Evolutionary conservation across 139 green algal species (phyloP), one percentile per base, ranked within the genome.

Genomic region (Auxenochlorella pyrenoidosa): DNA sequence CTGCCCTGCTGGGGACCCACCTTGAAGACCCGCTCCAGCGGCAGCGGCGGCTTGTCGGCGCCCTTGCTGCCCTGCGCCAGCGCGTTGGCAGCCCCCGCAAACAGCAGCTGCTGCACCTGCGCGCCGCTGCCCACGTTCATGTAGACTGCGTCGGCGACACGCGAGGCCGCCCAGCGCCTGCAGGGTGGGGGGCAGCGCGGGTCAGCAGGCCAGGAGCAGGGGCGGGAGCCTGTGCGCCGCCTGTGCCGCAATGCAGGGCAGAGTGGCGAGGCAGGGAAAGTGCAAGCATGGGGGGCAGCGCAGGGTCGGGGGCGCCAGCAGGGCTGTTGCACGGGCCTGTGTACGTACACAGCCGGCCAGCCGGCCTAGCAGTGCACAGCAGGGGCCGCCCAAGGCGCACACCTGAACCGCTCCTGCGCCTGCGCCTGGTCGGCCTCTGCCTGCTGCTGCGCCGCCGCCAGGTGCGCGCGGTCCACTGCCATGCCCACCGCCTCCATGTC

Each of bases 401-500:
- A 85, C 68, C 93, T 86, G 93, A 99, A 99, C 40, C 86, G 84
- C 13, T 88, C 59, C 66, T 91, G 83, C 2, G 95, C 94, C 24
- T 90, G 83, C 77, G 88, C 71, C 82, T 93, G 88, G 83, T 98
- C 94, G 5, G 73, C 60, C 65, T 92, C 60, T 0, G 95, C 95
- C 51, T 87, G 85, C 73, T 84, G 59, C 87, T 95, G 51, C 41
- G 90, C 94, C 60, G 84, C 83, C 24, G 54, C 63, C 58, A 96
- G 86, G 83, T 96, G 93, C 36, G 79, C 38, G 36, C 91, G 82
- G 88, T 95, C 86, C 32, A 95, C 91, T 34, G 90, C 82, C 80
- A 98, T 89, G 72, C 95, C 94, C 41, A 87, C 87, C n/a, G 86
- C 75, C 92, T 99, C 97, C 97, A 99, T 98, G 83, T 97, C 93